phyloP scores from a whole-genome alignment of 2,329 filamentous ascomycete species.

The Amauroascus verrucosus region DNA sequence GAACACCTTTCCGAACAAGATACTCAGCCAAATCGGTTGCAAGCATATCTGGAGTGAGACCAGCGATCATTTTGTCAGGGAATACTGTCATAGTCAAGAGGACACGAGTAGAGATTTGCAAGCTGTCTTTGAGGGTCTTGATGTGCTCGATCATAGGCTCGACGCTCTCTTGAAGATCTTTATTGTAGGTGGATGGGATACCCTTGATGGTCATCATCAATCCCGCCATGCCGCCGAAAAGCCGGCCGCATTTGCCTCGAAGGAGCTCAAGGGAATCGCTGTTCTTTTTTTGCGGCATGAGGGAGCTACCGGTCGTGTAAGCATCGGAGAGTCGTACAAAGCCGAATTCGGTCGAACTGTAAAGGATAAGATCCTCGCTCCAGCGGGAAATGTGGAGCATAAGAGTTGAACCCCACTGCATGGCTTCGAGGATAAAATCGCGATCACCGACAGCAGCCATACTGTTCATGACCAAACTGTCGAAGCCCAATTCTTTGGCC shows the following conservation, averaged over 20 bases:
- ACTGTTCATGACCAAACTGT: slow-evolving; percentile 63
- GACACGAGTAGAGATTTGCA: slow-evolving; percentile 73
- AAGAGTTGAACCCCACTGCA: slow-evolving; percentile 69
- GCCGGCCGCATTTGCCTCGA: slow-evolving; percentile 64
- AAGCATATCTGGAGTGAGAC: slow-evolving; percentile 73
- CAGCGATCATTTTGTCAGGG: slow-evolving; percentile 66
- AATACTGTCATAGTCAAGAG: slow-evolving; percentile 60
- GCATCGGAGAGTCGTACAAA: slow-evolving; percentile 68
- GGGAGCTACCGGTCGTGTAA: slow-evolving; percentile 63
- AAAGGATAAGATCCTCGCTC: slow-evolving; percentile 79
- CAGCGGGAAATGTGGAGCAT: slow-evolving; percentile 72
- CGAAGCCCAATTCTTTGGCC: slow-evolving; percentile 71
- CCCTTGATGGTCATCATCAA: slow-evolving; percentile 67
- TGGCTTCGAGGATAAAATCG: slow-evolving; percentile 71
- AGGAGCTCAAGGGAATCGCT: slow-evolving; percentile 60
- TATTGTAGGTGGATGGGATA: slow-evolving; percentile 76
- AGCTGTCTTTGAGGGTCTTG: slow-evolving; percentile 67
- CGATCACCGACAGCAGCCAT: slow-evolving; percentile 66
- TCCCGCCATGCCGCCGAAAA: slow-evolving; percentile 72
- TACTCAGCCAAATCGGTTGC: slow-evolving; percentile 48
- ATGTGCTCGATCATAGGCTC: slow-evolving; percentile 78
- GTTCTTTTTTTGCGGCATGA: slow-evolving; percentile 84
- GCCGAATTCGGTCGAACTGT: slow-evolving; percentile 64
- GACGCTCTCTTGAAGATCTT: slow-evolving; percentile 79
- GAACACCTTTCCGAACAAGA: slow-evolving; percentile 34